Percentiles rank a stretch among this genome's conserved stretches.
phyloP scores from a whole-genome alignment of 129 eudicot species.

The Pseudognaphalium luteoalbum region DNA sequence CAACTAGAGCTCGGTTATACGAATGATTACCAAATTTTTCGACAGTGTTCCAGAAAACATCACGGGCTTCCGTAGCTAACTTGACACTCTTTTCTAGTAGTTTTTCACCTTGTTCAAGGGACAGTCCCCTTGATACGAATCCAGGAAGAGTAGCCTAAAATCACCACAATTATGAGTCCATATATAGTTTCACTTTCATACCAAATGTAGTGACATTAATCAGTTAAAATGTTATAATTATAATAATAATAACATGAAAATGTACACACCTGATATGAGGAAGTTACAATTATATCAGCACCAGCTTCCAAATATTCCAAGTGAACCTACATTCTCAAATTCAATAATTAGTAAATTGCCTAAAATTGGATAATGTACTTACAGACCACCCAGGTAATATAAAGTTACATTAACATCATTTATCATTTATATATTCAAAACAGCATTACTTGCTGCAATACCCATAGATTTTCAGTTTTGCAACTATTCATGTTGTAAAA shows the following conservation, averaged over 20 bases:
- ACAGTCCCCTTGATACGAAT: conserved; percentile 71
- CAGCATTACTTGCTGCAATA: background rate
- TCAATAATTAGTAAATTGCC: background rate
- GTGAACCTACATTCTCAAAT: conserved; percentile 57
- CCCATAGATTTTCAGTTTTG: too few species aligned
- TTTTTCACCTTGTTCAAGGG: conserved; percentile 69
- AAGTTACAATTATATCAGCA: conserved; percentile 79
- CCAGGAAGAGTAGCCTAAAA: conserved; percentile 83
- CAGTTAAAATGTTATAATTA: background rate
- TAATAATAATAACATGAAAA: background rate
- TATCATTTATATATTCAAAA: background rate
- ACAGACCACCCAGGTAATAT: background rate
- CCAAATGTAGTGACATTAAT: background rate
- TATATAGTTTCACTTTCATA: background rate
- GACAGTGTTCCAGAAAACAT: conserved; percentile 58
- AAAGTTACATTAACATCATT: background rate
- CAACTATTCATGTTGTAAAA: too few species aligned
- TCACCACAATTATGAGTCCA: background rate
- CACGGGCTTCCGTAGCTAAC: conserved; percentile 66
- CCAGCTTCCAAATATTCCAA: conserved; percentile 89
- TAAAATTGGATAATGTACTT: background rate
- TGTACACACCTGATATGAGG: conserved; percentile 81
- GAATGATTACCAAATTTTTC: conserved; percentile 29
- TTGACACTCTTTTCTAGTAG: conserved; percentile 64
- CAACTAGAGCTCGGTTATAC: conserved; percentile 77